Evolutionary conservation across 495 filamentous ascomycete species (phyloP).

Genomic region (Geopyxis carbonaria): DNA sequence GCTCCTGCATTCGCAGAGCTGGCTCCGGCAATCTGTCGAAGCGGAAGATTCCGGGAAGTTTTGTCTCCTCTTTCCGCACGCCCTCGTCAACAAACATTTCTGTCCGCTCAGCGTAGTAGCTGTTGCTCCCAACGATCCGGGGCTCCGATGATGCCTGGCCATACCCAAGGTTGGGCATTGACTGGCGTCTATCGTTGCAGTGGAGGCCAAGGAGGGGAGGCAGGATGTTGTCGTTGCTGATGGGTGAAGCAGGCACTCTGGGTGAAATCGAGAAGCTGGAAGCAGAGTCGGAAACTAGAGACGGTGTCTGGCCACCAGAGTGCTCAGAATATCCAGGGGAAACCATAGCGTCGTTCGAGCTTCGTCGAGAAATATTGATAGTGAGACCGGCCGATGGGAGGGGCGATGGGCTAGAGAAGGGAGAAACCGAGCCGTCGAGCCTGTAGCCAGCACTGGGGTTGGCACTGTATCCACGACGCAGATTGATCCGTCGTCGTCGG

Average conservation of each 20-base stretch:
- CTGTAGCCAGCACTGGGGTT: constrained; percentile 14
- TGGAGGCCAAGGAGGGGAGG: constrained; percentile 24
- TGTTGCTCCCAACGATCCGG: neutral
- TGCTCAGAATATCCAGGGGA: constrained; percentile 42
- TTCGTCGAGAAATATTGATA: constrained; percentile 30
- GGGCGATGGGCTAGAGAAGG: constrained; percentile 22
- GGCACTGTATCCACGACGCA: constrained; percentile 31
- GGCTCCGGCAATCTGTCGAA: neutral
- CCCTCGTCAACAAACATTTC: neutral
- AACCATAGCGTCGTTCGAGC: constrained; percentile 35
- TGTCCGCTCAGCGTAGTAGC: neutral
- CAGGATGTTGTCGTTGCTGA: constrained; percentile 16
- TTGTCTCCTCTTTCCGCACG: neutral
- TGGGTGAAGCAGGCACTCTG: constrained; percentile 25
- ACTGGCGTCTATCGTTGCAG: constrained; percentile 13
- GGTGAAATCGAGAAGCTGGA: constrained; percentile 45
- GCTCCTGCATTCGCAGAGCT: neutral
- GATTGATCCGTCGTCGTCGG: constrained; percentile 38
- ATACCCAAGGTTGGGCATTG: constrained; percentile 18
- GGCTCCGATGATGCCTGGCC: neutral
- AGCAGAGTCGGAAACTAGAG: constrained; percentile 52
- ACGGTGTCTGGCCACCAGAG: constrained; percentile 47
- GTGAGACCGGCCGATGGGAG: no score
- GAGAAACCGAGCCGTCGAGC: constrained; percentile 15
- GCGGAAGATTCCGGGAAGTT: neutral